Base-by-base conservation (phyloP, 257 asterid species). In the Apocynum venetum region DNA sequence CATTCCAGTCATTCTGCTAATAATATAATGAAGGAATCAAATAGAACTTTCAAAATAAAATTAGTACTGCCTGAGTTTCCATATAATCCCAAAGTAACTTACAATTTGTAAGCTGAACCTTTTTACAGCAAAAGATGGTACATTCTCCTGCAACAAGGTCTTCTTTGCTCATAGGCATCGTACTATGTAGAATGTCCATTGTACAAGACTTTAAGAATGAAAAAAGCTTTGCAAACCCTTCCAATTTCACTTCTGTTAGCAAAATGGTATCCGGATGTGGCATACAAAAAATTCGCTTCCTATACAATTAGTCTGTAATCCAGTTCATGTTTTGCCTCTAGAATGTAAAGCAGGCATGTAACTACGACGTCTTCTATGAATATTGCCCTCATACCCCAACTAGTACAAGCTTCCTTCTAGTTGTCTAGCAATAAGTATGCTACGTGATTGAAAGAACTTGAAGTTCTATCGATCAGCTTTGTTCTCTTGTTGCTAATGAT, bases 401-500 rank as follows among this genome's bases (percentile, higher is more conserved):
- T 6, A 17, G 74, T 5, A 19, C 5, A 69, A 12, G 52, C 46
- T 70, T 25, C 20, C 17, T 47, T 47, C 56, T n/a, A 41, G 15
- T 12, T 25, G 20, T 46, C 43, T 49, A 71, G 20, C 8, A 20
- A 48, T 72, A 11, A 14, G 13, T 40, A 19, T 52, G 13, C 59
- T n/a, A 0, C 53, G 14, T 36, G 52, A 56, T 57, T 40, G 49
- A 36, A 41, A 74, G 20, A 41, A 17, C 36, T 73, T 11, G 75
- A 11, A 71, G 14, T 31, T 35, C 31, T 44, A 38, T 35, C 55
- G 69, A 78, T 84, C 86, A 82, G 76, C 87, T 87, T 36, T 14
- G 78, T 76, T 83, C 85, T 80, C 77, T 77, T 38, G 80, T 83
- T 15, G 89, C 77, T 57, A 75, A 57, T 74, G 80, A 36, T 59